Base-by-base conservation (phyloP, 1,284 basidiomycete species). In the Abortiporus biennis region DNA sequence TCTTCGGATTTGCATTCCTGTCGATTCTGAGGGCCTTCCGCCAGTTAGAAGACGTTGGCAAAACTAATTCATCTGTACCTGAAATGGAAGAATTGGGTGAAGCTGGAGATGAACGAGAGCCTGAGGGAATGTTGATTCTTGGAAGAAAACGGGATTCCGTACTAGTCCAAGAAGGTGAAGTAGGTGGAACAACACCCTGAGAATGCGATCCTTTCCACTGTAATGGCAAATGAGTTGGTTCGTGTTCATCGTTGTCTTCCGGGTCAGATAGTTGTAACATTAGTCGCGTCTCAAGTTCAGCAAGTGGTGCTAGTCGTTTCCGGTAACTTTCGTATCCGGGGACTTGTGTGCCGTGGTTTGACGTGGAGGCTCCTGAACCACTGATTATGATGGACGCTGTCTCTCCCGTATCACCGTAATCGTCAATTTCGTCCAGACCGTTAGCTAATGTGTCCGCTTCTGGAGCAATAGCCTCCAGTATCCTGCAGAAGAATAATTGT, bases 391-490 rank as follows among this genome's bases (percentile, higher is more conserved):
- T 58, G 13, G 71, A 67, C 3, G 67, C 68, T 1, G 64, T 64
- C 55, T 78, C 76, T 13, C 59, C 48, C 12, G 66, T 64, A 44
- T 72, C 66, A 22, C 55, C 66, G 17, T 68, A 67, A 25, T 79
- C 76, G 16, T 78, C 72, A 17, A 74, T 67, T 27, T 81, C 79
- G 37, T 77, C 66, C 21, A 53, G 29, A 36, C 42, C 45, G 36
- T 44, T 45, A 47, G 50, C 45, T 22, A 52, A 49, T 22, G 57
- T 57, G 46, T 83, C 80, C 11, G 62, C 59, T 49, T 85, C 78
- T 3, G 80, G 76, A 4, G 78, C 69, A 46, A 88, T 73, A n/a
- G 84, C 78, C 46, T 89, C 86, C 43, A 90, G 67, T 50, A 90
- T 87, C 47, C 84, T 85, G 36, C 24, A 22, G 23, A 6, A 30